Base-by-base conservation (phyloP, 2,329 filamentous ascomycete species). In the Cyphellophora europaea region DNA sequence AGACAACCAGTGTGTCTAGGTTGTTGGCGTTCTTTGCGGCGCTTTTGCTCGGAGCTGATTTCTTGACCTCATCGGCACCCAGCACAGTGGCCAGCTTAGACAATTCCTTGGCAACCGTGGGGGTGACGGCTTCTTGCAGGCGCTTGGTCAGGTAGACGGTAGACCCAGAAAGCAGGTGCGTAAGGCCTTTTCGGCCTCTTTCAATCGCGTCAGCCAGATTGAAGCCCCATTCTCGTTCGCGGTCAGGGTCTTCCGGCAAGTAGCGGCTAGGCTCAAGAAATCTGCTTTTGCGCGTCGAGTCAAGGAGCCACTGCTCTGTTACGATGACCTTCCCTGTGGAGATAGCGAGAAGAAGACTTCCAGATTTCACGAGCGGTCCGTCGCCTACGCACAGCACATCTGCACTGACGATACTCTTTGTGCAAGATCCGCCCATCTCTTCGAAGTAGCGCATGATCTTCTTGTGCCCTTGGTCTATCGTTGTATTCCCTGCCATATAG, bases 341-440 rank as follows among this genome's bases (percentile, higher is more conserved):
- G 5, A 70, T 50, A 3, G 61, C 54, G 11, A 59, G 53, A 4
- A 71, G 50, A 3, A 71, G 49, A 37, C 70, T 71, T 11, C 56
- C 49, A 1, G 65, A 66, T 30, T 60, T 64, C 19, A 53, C 51
- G 2, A 70, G 44, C 10, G 53, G 45, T 5, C 55, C 54, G 16
- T 57, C 45, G 18, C 54, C 54, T 2, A 67, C 54, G 39, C 66
- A 52, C 6, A 55, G 32, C 14, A 53, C 28, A n/a, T 43, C 49
- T 15, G 45, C 38, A 4, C 42, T 19, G n/a, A 18, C 30, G 13
- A 46, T 40, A 6, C 27, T 25, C 12, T 25, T 37, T n/a, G 32
- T 38, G 11, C 37, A 27, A 6, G 19, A 19, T 11, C 42, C 42
- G 18, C 42, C 42, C 1, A 44, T 32, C 10, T 27, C 17, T 10